Evolutionary conservation across 441 rosid species (phyloP).

Genomic region (Dalechampia spathulata): DNA sequence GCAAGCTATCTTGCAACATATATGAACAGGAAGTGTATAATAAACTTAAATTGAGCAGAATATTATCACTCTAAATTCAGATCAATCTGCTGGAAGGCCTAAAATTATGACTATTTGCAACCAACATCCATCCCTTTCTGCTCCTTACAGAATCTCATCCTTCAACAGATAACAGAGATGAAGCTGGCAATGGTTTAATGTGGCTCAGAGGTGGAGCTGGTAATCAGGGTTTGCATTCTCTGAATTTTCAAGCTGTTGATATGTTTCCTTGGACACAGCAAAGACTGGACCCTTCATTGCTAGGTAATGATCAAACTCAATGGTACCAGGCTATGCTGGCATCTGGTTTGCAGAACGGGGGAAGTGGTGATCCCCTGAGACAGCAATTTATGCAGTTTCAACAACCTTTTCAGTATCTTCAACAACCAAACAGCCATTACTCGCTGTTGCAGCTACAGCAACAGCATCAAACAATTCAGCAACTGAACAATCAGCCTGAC

Average conservation of each 20-base stretch:
- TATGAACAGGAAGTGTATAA: too few species aligned
- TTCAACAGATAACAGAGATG: constrained; percentile 44
- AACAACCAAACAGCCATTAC: constrained; percentile 35
- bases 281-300: constrained; percentile 33
- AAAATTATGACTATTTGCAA: too few species aligned
- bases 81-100: too few species aligned
- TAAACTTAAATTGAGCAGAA: too few species aligned
- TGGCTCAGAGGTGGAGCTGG: constrained; percentile 50
- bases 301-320: constrained; percentile 39
- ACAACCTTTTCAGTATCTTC: constrained; percentile 44
- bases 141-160: background rate
- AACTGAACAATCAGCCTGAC: constrained; percentile 30
- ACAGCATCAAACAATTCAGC: constrained; percentile 37
- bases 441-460: constrained; percentile 27
- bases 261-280: constrained; percentile 50
- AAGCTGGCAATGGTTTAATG: constrained; percentile 30
- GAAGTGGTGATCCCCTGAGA: constrained; percentile 36
- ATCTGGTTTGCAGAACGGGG: constrained; percentile 29
- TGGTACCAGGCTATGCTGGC: constrained; percentile 49
- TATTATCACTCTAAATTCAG: too few species aligned
- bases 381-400: constrained; percentile 45
- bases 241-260: constrained; percentile 46
- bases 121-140: too few species aligned
- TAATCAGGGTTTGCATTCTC: constrained; percentile 42
- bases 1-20: too few species aligned